Evolutionary conservation across 257 asterid species (phyloP), one percentile per base, ranked within the genome.

Genomic region (Solanum chaucha): DNA sequence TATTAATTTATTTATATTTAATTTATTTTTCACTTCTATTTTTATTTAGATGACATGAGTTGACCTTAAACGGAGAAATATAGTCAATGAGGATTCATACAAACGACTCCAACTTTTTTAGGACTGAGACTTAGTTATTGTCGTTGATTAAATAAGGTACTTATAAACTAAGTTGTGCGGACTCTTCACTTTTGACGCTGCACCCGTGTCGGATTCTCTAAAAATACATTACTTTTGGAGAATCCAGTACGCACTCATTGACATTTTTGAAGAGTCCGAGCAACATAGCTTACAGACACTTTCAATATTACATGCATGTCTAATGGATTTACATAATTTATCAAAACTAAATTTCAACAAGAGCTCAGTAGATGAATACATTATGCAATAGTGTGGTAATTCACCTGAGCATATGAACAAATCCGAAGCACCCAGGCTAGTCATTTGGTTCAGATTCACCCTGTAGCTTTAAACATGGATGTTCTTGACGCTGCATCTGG

Each of bases 401-500:
- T 81, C 85, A 81, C 85, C 85, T 81, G 85, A 81, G 68, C 40
- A 81, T 81, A 81, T 48, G 70, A 78, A 78, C 19, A 46, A 65
- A 28, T 81, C 40, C 1, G 85, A 81, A 44, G 24, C 85, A 48
- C 68, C 83, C 68, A 48, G 8, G 68, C 68, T 48, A 81, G 68
- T 30, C 41, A 81, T 19, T 80, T 81, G 44, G 70, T 30, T 81
- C 85, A 48, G 70, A 48, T 19, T 48, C 26, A 81, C 41, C 85
- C 26, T 28, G 19, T 28, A 64, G 70, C 85, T 48, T 81, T 48
- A 81, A 81, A 28, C 40, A 48, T 81, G 85, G 85, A 48, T 32
- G 40, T 81, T 48, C 44, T 81, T 81, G 85, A 81, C 12, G 67
- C 85, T 81, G 85, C 85, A 81, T 81, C 40, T 48, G 70, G 68